These are phyloP conservation scores for Acer campestre DNA, from an alignment of 345 rosid genomes.

Conservation along the genomic window DNA sequence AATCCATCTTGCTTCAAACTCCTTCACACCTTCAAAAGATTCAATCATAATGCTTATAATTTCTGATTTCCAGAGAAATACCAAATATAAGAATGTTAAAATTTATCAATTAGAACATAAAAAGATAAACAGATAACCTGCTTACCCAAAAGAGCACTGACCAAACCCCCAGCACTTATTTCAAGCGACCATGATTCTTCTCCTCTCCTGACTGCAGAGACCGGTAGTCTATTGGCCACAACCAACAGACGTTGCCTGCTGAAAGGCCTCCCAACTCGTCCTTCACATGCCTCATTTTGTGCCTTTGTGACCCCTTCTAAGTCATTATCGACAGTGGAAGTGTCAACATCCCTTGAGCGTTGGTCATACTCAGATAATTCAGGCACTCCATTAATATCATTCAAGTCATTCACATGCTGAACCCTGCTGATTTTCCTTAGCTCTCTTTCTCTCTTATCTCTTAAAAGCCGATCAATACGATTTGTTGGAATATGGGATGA, in stretches of 20 bases:
- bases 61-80: constrained; percentile 18
- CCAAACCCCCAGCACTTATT: constrained; percentile 97
- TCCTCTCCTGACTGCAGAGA: constrained; percentile 93
- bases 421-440: constrained; percentile 59
- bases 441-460: constrained; percentile 53
- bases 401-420: constrained; percentile 51
- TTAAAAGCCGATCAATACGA: constrained; percentile 78
- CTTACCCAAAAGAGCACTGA: constrained; percentile 92
- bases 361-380: constrained; percentile 55
- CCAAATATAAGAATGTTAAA: constrained; percentile 3
- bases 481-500: constrained; percentile 49
- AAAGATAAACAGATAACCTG: not conserved
- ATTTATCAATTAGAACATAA: not conserved
- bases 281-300: constrained; percentile 52
- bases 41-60: constrained; percentile 40
- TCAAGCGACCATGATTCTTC: constrained; percentile 96
- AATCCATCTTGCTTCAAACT: constrained; percentile 98
- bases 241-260: constrained; percentile 83
- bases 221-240: constrained; percentile 97
- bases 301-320: constrained; percentile 61
- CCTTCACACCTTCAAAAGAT: constrained; percentile 82
- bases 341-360: constrained; percentile 53
- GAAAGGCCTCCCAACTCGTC: constrained; percentile 66
- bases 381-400: constrained; percentile 38
- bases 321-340: constrained; percentile 57